Percentiles rank a stretch among this genome's conserved stretches.
Evolutionary conservation across 2,329 filamentous ascomycete species (phyloP).

Genomic region (Phoma sp.): DNA sequence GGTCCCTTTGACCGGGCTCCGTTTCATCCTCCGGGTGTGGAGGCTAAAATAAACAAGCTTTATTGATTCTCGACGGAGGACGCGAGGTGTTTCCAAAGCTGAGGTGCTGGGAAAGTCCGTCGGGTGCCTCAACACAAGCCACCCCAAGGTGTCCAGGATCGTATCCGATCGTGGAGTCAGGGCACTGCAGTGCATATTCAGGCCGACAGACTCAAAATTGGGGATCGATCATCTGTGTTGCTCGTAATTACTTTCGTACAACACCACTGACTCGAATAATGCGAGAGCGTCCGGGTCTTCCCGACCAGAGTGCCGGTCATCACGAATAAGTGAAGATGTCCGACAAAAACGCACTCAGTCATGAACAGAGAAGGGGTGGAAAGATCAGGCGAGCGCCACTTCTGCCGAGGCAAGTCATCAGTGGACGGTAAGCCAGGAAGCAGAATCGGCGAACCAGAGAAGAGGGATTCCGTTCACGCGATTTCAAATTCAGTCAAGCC

Average conservation of each 20-base stretch:
- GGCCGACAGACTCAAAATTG: background rate
- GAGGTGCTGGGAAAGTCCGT: conserved; percentile 24
- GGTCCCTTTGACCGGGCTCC: conserved; percentile 18
- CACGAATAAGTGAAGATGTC: conserved; percentile 15
- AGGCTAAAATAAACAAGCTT: conserved; percentile 38
- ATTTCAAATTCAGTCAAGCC: conserved; percentile 28
- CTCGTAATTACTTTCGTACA: background rate
- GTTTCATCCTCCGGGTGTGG: conserved; percentile 30
- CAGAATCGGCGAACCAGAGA: conserved; percentile 14
- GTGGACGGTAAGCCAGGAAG: conserved; percentile 18
- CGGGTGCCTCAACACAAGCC: conserved; percentile 12
- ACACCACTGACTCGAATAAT: conserved; percentile 8
- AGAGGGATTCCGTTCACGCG: conserved; percentile 18
- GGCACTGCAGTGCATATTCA: conserved; percentile 4
- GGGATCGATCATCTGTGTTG: background rate
- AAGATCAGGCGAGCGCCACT: conserved; percentile 24
- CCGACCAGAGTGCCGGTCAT: conserved; percentile 10
- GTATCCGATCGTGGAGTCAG: conserved; percentile 9
- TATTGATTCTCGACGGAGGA: conserved; percentile 34
- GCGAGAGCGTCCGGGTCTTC: conserved; percentile 7
- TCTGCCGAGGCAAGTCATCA: conserved; percentile 24
- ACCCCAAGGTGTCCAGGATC: conserved; percentile 15
- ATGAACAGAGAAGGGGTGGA: conserved; percentile 14
- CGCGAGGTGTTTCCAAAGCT: conserved; percentile 21
- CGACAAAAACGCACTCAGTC: conserved; percentile 15